Conservation (phyloP, 768 basidiomycete species). For the Auricularia auricula-judae region DNA sequence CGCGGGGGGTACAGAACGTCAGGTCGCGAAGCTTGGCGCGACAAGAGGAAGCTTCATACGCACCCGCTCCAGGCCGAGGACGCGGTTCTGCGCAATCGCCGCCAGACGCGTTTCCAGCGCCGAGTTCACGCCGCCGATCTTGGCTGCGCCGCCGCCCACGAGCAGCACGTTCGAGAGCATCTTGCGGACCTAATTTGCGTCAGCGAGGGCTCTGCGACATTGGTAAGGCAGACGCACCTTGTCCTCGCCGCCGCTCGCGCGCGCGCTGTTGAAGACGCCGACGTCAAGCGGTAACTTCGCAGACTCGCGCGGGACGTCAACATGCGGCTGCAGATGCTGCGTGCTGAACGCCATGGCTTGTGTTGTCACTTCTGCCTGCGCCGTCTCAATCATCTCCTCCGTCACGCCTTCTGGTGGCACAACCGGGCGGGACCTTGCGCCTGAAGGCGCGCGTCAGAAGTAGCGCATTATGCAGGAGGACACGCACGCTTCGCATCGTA, state of each 20-base stretch:
- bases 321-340: constrained; percentile 54
- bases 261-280: constrained; percentile 83
- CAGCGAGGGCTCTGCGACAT: not conserved
- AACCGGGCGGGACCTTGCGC: constrained; percentile 21
- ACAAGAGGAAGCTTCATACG: constrained; percentile 1
- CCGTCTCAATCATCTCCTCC: constrained; percentile 29
- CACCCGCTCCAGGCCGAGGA: not conserved
- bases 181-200: constrained; percentile 36
- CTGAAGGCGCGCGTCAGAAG: constrained; percentile 57
- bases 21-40: not conserved
- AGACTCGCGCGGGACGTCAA: constrained; percentile 72
- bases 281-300: constrained; percentile 87
- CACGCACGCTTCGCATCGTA: constrained; percentile 59
- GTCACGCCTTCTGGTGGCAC: not conserved
- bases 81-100: not conserved
- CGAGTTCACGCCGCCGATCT: constrained; percentile 72
- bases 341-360: constrained; percentile 88
- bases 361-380: constrained; percentile 37
- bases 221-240: constrained; percentile 35
- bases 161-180: constrained; percentile 81
- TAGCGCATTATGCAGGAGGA: constrained; percentile 27
- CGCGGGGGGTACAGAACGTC: not conserved
- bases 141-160: constrained; percentile 68
- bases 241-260: constrained; percentile 81
- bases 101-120: constrained; percentile 78